Conservation (phyloP, 1,284 basidiomycete genomes). For the Peniophora sp. region DNA sequence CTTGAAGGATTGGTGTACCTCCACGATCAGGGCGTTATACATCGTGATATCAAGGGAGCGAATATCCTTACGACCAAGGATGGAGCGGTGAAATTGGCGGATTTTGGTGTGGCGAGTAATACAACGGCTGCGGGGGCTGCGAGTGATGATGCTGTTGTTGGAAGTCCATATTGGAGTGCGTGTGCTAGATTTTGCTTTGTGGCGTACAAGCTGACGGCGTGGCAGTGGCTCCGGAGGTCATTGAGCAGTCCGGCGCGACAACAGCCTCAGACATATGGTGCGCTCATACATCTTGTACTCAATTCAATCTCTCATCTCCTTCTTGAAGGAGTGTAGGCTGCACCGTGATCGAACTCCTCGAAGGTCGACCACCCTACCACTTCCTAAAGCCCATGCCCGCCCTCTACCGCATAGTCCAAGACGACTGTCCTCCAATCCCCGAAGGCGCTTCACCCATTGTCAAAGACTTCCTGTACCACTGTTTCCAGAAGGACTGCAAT, state of each 20-base stretch:
- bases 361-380: conserved; percentile 95
- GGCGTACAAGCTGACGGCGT: no score
- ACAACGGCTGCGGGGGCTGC: conserved; percentile 58
- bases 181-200: conserved; percentile 16
- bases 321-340: conserved; percentile 83
- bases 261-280: conserved; percentile 97
- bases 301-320: neutral
- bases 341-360: conserved; percentile 92
- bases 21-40: conserved; percentile 96
- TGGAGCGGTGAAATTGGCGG: conserved; percentile 91
- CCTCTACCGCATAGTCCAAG: conserved; percentile 95
- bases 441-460: conserved; percentile 92
- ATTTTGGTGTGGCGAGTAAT: conserved; percentile 85
- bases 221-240: conserved; percentile 93
- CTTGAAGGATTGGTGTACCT: conserved; percentile 91
- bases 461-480: conserved; percentile 94
- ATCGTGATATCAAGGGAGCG: conserved; percentile 97
- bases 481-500: conserved; percentile 97
- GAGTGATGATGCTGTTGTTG: conserved; percentile 85
- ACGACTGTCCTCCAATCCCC: conserved; percentile 93
- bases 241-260: conserved; percentile 93
- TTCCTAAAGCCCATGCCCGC: conserved; percentile 97
- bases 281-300: conserved; percentile 11
- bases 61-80: conserved; percentile 98
- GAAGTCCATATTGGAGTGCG: conserved; percentile 95